These are phyloP conservation scores for Plectranthus barbatus DNA, from an alignment of 257 asterid genomes.

Conservation along the genomic window DNA sequence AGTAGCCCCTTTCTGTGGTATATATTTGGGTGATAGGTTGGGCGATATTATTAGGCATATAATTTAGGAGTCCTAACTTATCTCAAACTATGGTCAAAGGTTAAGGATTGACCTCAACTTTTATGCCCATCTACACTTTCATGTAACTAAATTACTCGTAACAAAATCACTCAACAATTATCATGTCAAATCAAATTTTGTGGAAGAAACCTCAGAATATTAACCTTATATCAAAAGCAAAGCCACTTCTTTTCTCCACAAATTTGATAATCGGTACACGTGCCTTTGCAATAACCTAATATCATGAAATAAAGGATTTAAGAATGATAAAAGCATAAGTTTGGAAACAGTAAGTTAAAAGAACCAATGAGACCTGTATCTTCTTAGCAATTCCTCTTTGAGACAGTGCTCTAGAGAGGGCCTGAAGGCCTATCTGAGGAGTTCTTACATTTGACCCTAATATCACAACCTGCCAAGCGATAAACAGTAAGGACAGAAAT, in stretches of 20 bases:
- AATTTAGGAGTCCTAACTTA: too few relatives aligned
- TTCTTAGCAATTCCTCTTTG: constrained; percentile 84
- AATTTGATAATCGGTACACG: constrained; percentile 92
- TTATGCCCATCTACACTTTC: too few relatives aligned
- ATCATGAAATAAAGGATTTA: not conserved
- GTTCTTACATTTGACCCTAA: constrained; percentile 56
- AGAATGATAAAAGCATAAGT: constrained; percentile 10
- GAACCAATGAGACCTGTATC: constrained; percentile 60
- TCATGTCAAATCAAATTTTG: not conserved
- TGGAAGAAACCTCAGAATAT: not conserved
- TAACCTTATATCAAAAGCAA: constrained; percentile 85
- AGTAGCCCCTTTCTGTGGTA: too few relatives aligned
- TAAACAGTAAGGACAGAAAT: not conserved
- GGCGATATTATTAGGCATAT: too few relatives aligned
- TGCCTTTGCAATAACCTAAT: constrained; percentile 90
- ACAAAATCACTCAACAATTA: not conserved
- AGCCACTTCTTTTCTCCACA: constrained; percentile 83
- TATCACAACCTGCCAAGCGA: constrained; percentile 66
- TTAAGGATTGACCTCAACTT: too few relatives aligned
- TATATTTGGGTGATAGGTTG: too few relatives aligned
- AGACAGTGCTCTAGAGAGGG: constrained; percentile 85
- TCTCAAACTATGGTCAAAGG: too few relatives aligned
- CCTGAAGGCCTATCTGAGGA: constrained; percentile 78
- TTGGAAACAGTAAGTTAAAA: constrained; percentile 10
- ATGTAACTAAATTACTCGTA: not conserved